A percentile compares a stretch with the other conserved stretches of the same genome.
phyloP scores from a whole-genome alignment of 1,284 basidiomycete species.

The Cystobasidium pallidum region DNA sequence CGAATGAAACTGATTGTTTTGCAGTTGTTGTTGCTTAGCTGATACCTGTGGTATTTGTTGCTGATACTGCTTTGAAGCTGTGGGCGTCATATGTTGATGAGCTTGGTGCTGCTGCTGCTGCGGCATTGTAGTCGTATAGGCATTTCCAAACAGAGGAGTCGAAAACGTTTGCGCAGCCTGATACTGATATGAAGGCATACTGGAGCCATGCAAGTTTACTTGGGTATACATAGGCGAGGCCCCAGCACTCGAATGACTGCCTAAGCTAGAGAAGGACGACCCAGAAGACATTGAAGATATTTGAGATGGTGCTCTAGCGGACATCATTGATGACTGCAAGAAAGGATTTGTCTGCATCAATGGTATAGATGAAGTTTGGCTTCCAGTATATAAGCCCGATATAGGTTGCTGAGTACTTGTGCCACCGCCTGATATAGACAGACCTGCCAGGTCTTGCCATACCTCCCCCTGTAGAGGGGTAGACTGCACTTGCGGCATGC shows the following conservation, averaged over 20 bases:
- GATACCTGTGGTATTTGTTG: background rate
- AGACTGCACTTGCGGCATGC: constrained; percentile 8
- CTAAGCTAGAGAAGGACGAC: constrained; percentile 20
- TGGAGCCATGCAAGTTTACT: background rate
- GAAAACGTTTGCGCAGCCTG: background rate
- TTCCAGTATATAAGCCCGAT: background rate
- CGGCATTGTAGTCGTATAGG: background rate
- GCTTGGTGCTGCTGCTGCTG: background rate
- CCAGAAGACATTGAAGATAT: constrained; percentile 20
- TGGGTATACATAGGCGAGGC: constrained; percentile 2
- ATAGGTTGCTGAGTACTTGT: background rate
- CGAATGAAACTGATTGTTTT: constrained; percentile 5
- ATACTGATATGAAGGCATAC: constrained; percentile 10
- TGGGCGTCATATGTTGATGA: background rate
- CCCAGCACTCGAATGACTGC: constrained; percentile 5
- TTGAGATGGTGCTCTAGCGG: constrained; percentile 10
- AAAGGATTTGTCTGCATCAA: constrained; percentile 13
- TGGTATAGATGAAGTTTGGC: background rate
- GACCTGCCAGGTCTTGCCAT: constrained; percentile 40
- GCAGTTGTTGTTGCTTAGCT: background rate
- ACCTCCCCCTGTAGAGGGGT: constrained; percentile 8
- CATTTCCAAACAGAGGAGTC: background rate
- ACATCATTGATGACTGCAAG: constrained; percentile 11
- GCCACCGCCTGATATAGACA: constrained; percentile 13
- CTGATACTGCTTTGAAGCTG: background rate